phyloP scores from a whole-genome alignment of 2,329 filamentous ascomycete species.

The Ophiocordyceps camponoti-saundersi region DNA sequence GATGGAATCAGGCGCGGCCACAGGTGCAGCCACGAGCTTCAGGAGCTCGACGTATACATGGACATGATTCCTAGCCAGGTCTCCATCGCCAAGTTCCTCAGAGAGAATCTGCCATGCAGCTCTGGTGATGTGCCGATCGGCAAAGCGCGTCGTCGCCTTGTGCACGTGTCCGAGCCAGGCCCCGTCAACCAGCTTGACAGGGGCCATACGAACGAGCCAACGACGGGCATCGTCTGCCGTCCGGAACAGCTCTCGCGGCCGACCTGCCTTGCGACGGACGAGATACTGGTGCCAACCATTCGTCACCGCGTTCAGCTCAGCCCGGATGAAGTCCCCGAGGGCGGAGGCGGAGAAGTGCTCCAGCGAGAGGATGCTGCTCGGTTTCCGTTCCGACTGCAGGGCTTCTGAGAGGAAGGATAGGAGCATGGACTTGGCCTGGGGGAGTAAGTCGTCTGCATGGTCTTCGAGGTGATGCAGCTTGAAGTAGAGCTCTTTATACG shows the following conservation, averaged over 20 bases:
- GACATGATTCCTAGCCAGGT: constrained; percentile 27
- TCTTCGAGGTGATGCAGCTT: constrained; percentile 6
- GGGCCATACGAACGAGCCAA: constrained; percentile 3
- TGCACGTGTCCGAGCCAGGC: constrained; percentile 27
- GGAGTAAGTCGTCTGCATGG: constrained; percentile 3
- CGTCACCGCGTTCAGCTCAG: constrained; percentile 1
- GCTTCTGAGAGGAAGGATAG: constrained; percentile 4
- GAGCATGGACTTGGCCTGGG: constrained; percentile 3
- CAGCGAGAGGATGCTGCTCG: constrained; percentile 2
- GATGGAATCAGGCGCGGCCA: constrained; percentile 1
- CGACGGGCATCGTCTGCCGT: constrained; percentile 1
- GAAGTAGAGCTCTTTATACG: constrained; percentile 4
- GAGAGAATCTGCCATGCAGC: constrained; percentile 30
- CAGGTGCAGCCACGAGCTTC: background rate
- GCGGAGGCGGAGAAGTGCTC: background rate
- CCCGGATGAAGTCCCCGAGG: constrained; percentile 1
- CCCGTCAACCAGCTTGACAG: constrained; percentile 22
- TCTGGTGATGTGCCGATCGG: constrained; percentile 10
- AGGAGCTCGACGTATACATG: constrained; percentile 14
- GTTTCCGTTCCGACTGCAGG: background rate
- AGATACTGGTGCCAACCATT: constrained; percentile 2
- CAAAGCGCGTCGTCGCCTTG: constrained; percentile 24
- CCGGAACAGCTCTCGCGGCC: constrained; percentile 2
- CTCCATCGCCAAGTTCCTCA: constrained; percentile 32
- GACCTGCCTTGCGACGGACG: constrained; percentile 1